Base-by-base conservation (phyloP, 1,284 basidiomycete species). In the Ustilago hordei region DNA sequence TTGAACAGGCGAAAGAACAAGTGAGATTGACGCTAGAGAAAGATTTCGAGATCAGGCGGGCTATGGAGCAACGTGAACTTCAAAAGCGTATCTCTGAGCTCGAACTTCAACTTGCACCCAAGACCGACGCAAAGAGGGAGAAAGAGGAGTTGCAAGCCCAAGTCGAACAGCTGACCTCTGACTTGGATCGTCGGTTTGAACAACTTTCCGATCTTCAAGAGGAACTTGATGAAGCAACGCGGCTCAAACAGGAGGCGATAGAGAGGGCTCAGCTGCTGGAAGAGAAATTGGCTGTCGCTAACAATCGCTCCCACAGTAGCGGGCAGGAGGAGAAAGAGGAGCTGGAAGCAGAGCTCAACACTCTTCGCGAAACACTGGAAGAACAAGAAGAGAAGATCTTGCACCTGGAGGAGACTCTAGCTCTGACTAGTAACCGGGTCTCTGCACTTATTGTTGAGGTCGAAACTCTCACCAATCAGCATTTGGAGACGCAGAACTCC, bases 1-100 rank as follows among this genome's bases (percentile, higher is more conserved):
- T 65, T 23, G 64, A 73, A 34, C 39, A 55, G 39, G 64, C 60
- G 8, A 73, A 61, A n/a, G 55, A 62, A 41, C 66, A 70, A 19
- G 19, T 69, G 8, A 54, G 75, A 0, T 8, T 35, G 34, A 67
- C 69, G 2, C 13, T 69, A 31, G 69, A 77, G 23, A 77, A 73
- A 31, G 75, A 78, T 47, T 78, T 74, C 55, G 67, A 59, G 3
- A 32, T 78, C 38, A 67, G 75, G 8, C 56, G 45, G 1, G 28
- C 52, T 1, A 66, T 77, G 36, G 69, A 76, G 55, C 60, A 69
- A 28, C 59, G 62, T 13, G 50, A 62, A 2, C 53, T 75, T 4
- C 47, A 34, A 19, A 19, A 32, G 0, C 36, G 53, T 15, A 32
- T 75, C 11, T 38, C 57, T 2, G 39, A 60, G 28, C 34, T 72